Conservation (phyloP, 2,329 filamentous ascomycete genomes). For the Falciphora oryzae region DNA sequence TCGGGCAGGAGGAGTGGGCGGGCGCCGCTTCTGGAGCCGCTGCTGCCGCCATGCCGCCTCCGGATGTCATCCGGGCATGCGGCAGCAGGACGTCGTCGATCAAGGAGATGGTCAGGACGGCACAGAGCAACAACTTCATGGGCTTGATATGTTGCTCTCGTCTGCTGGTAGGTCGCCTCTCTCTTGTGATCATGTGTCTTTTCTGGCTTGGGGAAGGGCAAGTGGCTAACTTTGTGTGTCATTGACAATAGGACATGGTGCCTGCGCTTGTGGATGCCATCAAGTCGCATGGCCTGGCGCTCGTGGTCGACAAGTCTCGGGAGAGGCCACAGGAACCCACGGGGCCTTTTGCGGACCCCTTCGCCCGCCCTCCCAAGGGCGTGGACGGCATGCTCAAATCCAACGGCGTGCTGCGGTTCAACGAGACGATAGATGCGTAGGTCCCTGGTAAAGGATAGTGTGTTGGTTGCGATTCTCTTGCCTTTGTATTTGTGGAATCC, state of each 20-base stretch:
- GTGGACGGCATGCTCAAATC: conserved; percentile 82
- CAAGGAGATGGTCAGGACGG: conserved; percentile 90
- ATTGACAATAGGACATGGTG: conserved; percentile 71
- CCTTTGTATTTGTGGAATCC: neutral
- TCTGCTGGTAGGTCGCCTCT: conserved; percentile 61
- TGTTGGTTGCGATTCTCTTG: neutral
- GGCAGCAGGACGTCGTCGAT: conserved; percentile 76
- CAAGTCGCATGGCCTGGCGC: conserved; percentile 86
- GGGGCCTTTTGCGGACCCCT: conserved; percentile 40
- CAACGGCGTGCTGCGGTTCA: conserved; percentile 87
- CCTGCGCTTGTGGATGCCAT: conserved; percentile 88
- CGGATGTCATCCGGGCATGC: conserved; percentile 42
- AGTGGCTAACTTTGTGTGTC: neutral
- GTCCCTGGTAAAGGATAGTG: conserved; percentile 34
- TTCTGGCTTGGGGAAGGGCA: neutral
- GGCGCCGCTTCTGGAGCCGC: conserved; percentile 27
- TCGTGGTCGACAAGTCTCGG: conserved; percentile 81
- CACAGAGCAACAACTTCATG: conserved; percentile 97
- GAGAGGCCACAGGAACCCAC: conserved; percentile 36
- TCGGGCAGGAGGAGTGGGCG: conserved; percentile 56
- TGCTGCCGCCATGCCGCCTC: conserved; percentile 23
- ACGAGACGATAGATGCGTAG: conserved; percentile 87
- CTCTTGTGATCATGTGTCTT: neutral
- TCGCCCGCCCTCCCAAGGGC: conserved; percentile 64
- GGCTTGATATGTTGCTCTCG: conserved; percentile 85